phyloP scores from a whole-genome alignment of 192 early-diverging fungal genomes.

The Borealophlyctis nickersoniae region DNA sequence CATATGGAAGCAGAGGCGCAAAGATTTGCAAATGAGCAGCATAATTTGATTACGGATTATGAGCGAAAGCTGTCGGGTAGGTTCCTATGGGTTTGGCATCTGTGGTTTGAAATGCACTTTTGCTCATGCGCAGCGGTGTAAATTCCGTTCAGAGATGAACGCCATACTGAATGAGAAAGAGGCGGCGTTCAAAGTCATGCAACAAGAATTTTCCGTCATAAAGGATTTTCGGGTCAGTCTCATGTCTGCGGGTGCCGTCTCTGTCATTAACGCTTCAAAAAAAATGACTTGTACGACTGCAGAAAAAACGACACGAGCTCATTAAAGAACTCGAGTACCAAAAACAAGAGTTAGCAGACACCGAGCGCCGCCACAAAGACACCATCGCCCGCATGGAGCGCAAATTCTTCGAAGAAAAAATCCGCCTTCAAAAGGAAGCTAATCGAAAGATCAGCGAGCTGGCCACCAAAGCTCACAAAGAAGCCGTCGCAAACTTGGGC shows the following conservation, averaged over 20 bases:
- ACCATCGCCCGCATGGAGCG: conserved; percentile 55
- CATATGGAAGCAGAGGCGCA: conserved; percentile 40
- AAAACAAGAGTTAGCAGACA: conserved; percentile 54
- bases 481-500: conserved; percentile 54
- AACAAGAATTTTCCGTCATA: conserved; percentile 59
- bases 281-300: not conserved
- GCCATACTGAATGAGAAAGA: conserved; percentile 53
- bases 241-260: not conserved
- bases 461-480: conserved; percentile 60
- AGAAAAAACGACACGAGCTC: conserved; percentile 61
- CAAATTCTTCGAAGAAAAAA: conserved; percentile 68
- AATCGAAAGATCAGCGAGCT: conserved; percentile 61
- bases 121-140: not conserved
- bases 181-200: conserved; percentile 56
- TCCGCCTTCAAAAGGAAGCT: conserved; percentile 61
- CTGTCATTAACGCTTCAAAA: not conserved
- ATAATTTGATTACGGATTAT: conserved; percentile 41
- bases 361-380: conserved; percentile 55
- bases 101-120: not conserved
- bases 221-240: conserved; percentile 59
- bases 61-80: conserved; percentile 47
- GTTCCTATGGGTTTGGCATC: not conserved
- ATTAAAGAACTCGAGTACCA: conserved; percentile 54
- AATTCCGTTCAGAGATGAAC: conserved; percentile 36
- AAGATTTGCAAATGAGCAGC: conserved; percentile 25